phyloP scores from a whole-genome alignment of 345 rosid species.

The Syzygium aromaticum region DNA sequence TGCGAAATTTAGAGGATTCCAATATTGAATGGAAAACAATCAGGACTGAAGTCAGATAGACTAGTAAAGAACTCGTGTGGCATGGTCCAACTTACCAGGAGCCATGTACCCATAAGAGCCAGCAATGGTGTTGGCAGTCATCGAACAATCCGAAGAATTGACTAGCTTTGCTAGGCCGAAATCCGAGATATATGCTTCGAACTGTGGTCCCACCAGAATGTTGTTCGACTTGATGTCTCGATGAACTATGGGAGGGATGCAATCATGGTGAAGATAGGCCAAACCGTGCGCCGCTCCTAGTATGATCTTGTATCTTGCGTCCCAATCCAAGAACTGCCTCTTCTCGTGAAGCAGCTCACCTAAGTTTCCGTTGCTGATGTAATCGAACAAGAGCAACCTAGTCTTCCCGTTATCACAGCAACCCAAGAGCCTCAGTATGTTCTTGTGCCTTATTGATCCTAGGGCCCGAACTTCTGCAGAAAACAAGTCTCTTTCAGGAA shows the following conservation, averaged over 20 bases:
- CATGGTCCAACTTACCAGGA: constrained; percentile 35
- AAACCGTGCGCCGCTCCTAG: constrained; percentile 66
- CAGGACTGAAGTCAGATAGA: neutral
- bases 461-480: constrained; percentile 62
- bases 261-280: constrained; percentile 71
- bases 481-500: constrained; percentile 45
- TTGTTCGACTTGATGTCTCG: constrained; percentile 70
- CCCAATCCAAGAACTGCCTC: constrained; percentile 46
- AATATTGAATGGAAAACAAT: neutral
- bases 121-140: constrained; percentile 41
- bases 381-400: constrained; percentile 56
- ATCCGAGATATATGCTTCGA: constrained; percentile 63
- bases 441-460: constrained; percentile 62
- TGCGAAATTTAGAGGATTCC: neutral
- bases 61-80: neutral
- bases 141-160: constrained; percentile 33
- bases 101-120: constrained; percentile 82
- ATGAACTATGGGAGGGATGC: constrained; percentile 62
- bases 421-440: constrained; percentile 65
- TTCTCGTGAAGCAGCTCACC: constrained; percentile 52
- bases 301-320: constrained; percentile 52
- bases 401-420: constrained; percentile 53
- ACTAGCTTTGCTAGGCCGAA: constrained; percentile 64
- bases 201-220: constrained; percentile 57
- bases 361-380: constrained; percentile 58